Percentiles rank a stretch among this genome's conserved stretches.
Evolutionary conservation across 257 asterid genomes (phyloP).

Genomic region (Handroanthus guayacan): DNA sequence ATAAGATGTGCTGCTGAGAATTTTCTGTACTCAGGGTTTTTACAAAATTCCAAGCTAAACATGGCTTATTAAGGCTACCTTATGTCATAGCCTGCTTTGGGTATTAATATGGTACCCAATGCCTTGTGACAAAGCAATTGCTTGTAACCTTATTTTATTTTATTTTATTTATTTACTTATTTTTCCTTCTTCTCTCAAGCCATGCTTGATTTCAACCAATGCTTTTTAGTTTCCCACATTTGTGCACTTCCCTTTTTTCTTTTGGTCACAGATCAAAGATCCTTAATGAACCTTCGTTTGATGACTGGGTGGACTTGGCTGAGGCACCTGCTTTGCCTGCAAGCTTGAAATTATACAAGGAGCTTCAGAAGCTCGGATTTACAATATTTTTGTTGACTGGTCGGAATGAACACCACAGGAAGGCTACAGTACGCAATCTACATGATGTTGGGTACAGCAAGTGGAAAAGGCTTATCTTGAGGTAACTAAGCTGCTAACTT

Average conservation of each 20-base stretch:
- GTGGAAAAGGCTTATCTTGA: constrained; percentile 84
- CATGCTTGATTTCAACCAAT: neutral
- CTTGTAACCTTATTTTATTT: neutral
- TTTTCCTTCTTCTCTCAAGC: no score
- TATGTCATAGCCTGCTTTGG: neutral
- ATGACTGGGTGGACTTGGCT: constrained; percentile 75
- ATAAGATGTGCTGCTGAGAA: neutral
- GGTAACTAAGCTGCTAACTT: constrained; percentile 47
- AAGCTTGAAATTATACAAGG: constrained; percentile 72
- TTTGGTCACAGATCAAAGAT: constrained; percentile 56
- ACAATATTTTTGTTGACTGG: constrained; percentile 80
- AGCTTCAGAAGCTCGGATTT: constrained; percentile 65
- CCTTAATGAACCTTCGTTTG: constrained; percentile 60
- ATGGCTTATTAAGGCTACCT: neutral
- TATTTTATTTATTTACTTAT: no score
- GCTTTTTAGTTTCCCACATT: neutral
- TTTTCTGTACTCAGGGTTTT: neutral
- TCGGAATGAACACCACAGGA: constrained; percentile 76
- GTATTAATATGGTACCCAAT: neutral
- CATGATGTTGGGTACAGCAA: constrained; percentile 63
- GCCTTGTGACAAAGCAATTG: neutral
- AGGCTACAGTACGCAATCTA: constrained; percentile 64
- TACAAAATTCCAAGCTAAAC: neutral
- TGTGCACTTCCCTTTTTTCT: constrained; percentile 17
- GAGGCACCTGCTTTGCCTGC: constrained; percentile 78